These are phyloP conservation scores for Cladophialophora carrionii DNA, from an alignment of 2,329 filamentous ascomycete genomes.

Conservation along the genomic window DNA sequence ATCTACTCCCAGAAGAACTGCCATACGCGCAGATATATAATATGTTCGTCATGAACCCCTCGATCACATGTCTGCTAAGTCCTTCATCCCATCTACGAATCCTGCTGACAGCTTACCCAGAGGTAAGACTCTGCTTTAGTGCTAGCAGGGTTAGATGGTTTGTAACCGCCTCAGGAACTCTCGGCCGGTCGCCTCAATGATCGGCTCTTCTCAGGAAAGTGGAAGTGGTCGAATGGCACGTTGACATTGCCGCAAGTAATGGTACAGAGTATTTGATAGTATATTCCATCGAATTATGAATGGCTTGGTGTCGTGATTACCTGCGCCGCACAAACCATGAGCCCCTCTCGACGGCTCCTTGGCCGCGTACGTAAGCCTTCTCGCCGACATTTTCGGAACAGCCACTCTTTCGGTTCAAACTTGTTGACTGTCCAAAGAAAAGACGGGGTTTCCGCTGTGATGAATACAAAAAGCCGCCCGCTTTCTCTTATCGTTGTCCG, in stretches of 20 bases:
- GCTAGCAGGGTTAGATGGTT: not conserved
- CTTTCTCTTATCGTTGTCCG: conserved; percentile 2
- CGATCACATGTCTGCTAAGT: not conserved
- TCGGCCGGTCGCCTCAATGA: not conserved
- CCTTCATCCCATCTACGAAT: not conserved
- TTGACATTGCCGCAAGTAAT: not conserved
- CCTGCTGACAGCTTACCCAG: not conserved
- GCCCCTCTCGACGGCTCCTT: not conserved
- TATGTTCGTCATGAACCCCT: not conserved
- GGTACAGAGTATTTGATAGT: not conserved
- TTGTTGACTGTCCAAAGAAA: not conserved
- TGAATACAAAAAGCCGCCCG: not conserved
- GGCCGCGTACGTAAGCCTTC: too few relatives aligned
- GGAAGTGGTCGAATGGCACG: not conserved
- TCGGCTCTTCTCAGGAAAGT: not conserved
- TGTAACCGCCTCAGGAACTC: not conserved
- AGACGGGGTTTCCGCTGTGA: not conserved
- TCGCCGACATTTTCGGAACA: not conserved
- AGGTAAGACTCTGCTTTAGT: not conserved
- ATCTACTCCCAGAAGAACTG: not conserved
- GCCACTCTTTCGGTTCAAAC: conserved; percentile 1
- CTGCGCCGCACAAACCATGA: not conserved
- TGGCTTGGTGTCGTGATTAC: not conserved
- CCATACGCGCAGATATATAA: not conserved
- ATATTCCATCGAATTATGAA: not conserved